These are phyloP conservation scores for Aspergillus novofumigatus DNA, from an alignment of 2,329 filamentous ascomycete species.

Conservation along the genomic window DNA sequence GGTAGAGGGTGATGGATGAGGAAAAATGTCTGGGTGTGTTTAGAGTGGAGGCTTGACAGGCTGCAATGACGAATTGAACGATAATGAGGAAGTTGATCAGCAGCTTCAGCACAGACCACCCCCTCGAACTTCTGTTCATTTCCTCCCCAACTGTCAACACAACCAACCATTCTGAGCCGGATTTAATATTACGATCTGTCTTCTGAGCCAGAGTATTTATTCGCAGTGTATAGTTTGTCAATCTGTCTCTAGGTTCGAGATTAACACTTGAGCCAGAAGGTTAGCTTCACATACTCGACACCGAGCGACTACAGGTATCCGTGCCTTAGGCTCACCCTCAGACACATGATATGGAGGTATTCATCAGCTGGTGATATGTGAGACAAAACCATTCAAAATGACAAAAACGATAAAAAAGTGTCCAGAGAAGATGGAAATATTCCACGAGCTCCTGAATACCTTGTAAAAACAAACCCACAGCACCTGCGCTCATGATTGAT, in stretches of 20 bases:
- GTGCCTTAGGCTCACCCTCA: too few relatives aligned
- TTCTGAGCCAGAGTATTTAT: too few relatives aligned
- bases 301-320: too few relatives aligned
- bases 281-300: too few relatives aligned
- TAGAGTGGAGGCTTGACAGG: background rate
- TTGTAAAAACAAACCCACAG: background rate
- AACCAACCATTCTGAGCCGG: too few relatives aligned
- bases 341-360: background rate
- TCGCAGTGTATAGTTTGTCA: too few relatives aligned
- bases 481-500: background rate
- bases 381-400: background rate
- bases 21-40: background rate
- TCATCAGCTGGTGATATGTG: background rate
- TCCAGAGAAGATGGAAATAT: background rate
- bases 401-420: background rate
- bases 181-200: too few relatives aligned
- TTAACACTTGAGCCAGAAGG: too few relatives aligned
- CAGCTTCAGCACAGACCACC: conserved; percentile 7
- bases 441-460: too few relatives aligned
- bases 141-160: background rate
- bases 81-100: background rate
- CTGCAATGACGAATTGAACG: background rate
- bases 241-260: too few relatives aligned
- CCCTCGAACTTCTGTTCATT: background rate
- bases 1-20: background rate